Conservation (phyloP, 2,329 filamentous ascomycete species). For the Hymenoscyphus linearis region DNA sequence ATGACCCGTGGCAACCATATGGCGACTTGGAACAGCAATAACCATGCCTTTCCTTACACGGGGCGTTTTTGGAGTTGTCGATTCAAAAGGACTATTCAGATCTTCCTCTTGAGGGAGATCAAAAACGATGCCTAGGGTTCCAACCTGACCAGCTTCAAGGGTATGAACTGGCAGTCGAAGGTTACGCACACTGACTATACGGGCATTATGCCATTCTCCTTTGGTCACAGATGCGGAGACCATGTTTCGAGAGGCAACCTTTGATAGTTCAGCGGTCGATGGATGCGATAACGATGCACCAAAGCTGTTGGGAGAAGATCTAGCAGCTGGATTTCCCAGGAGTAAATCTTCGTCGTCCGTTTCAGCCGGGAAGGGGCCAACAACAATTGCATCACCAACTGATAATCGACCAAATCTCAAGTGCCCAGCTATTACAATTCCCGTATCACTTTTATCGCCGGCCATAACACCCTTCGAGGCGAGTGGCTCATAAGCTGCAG, state of each 20-base stretch:
- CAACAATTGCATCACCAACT: conserved; percentile 69
- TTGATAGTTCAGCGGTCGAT: conserved; percentile 47
- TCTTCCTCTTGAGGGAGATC: conserved; percentile 36
- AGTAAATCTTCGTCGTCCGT: conserved; percentile 37
- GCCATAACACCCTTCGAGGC: conserved; percentile 32
- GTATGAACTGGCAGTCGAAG: conserved; percentile 75
- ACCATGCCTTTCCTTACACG: conserved; percentile 78
- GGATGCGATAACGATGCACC: conserved; percentile 49
- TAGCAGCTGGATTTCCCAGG: conserved; percentile 40
- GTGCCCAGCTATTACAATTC: conserved; percentile 78
- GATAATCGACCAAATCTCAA: conserved; percentile 73
- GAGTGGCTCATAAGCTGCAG: conserved; percentile 52
- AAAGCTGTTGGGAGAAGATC: conserved; percentile 34
- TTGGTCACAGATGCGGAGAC: conserved; percentile 47
- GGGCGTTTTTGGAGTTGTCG: conserved; percentile 31
- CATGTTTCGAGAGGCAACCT: conserved; percentile 48
- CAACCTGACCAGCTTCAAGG: conserved; percentile 76
- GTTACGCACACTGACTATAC: conserved; percentile 81
- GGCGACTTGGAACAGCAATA: conserved; percentile 56
- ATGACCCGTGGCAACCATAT: conserved; percentile 51
- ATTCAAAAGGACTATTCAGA: conserved; percentile 30
- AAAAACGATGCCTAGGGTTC: conserved; percentile 77
- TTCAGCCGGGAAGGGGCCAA: conserved; percentile 71
- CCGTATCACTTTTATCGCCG: conserved; percentile 38
- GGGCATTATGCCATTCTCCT: conserved; percentile 74